These are phyloP conservation scores for Mucor lusitanicus DNA, from an alignment of 371 early-diverging fungal species.

Conservation along the genomic window DNA sequence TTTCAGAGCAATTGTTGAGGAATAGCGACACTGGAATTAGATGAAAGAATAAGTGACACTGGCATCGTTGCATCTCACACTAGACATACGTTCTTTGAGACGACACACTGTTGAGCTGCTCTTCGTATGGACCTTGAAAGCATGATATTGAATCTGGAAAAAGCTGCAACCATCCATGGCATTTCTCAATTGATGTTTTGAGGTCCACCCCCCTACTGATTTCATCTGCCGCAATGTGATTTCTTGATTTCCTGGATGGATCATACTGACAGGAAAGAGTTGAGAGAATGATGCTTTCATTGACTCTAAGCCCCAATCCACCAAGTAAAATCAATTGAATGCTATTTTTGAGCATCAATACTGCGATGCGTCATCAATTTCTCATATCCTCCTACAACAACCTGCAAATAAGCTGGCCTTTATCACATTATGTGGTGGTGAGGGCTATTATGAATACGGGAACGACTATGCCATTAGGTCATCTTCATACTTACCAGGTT, in stretches of 20 bases:
- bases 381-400: too few relatives aligned
- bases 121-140: background rate
- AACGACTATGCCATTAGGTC: too few relatives aligned
- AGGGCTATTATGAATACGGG: too few relatives aligned
- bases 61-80: background rate
- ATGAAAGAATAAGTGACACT: background rate
- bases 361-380: too few relatives aligned
- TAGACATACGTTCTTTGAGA: background rate
- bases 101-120: background rate
- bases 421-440: too few relatives aligned
- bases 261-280: too few relatives aligned
- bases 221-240: background rate
- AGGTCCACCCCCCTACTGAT: background rate
- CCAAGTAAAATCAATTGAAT: too few relatives aligned
- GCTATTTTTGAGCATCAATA: too few relatives aligned
- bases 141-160: background rate
- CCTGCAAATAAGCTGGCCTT: too few relatives aligned
- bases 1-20: constrained; percentile 13
- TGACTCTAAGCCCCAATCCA: too few relatives aligned
- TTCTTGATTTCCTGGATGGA: background rate
- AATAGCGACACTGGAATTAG: constrained; percentile 7
- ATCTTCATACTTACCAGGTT: too few relatives aligned
- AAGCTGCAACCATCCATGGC: constrained; percentile 1
- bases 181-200: background rate
- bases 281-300: too few relatives aligned